Percentiles rank a stretch among this genome's conserved stretches.
These are phyloP conservation scores for Boletus semigastroideus DNA, from an alignment of 1,284 basidiomycete genomes.

Conservation along the genomic window DNA sequence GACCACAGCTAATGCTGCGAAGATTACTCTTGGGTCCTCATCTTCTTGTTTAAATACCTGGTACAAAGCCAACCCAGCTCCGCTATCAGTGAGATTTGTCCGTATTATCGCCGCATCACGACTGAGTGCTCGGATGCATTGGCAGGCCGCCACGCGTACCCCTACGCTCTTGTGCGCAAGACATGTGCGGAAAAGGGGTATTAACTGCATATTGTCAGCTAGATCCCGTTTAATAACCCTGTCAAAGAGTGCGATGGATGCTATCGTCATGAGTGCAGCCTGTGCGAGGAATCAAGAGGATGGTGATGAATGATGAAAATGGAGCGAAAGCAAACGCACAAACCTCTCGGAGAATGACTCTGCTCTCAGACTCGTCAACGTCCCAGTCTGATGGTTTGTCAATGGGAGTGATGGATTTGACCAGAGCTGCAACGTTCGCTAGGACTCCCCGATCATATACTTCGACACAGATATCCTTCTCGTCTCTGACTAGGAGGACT, in stretches of 20 bases:
- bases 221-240: conserved; percentile 69
- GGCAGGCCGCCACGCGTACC: conserved; percentile 82
- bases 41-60: conserved; percentile 53
- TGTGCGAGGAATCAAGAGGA: conserved; percentile 29
- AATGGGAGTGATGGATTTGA: conserved; percentile 52
- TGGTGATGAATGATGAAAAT: conserved; percentile 2
- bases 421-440: conserved; percentile 46
- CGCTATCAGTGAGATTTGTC: conserved; percentile 82
- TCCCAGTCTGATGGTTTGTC: conserved; percentile 44
- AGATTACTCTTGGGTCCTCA: conserved; percentile 70
- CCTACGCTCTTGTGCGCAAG: conserved; percentile 66
- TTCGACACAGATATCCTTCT: conserved; percentile 60
- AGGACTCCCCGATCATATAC: conserved; percentile 66
- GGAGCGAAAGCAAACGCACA: conserved; percentile 10
- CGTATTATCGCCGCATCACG: conserved; percentile 76
- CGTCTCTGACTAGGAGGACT: conserved; percentile 75
- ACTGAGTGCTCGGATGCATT: conserved; percentile 78
- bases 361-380: conserved; percentile 63
- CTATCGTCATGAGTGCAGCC: conserved; percentile 70
- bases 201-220: conserved; percentile 52
- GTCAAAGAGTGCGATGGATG: conserved; percentile 67
- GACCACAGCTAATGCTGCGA: conserved; percentile 72
- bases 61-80: conserved; percentile 71
- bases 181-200: conserved; percentile 55
- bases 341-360: conserved; percentile 65